A percentile compares a stretch with the other conserved stretches of the same genome.
These are phyloP conservation scores for Daedalea quercina DNA, from an alignment of 768 basidiomycete species.

Conservation along the genomic window DNA sequence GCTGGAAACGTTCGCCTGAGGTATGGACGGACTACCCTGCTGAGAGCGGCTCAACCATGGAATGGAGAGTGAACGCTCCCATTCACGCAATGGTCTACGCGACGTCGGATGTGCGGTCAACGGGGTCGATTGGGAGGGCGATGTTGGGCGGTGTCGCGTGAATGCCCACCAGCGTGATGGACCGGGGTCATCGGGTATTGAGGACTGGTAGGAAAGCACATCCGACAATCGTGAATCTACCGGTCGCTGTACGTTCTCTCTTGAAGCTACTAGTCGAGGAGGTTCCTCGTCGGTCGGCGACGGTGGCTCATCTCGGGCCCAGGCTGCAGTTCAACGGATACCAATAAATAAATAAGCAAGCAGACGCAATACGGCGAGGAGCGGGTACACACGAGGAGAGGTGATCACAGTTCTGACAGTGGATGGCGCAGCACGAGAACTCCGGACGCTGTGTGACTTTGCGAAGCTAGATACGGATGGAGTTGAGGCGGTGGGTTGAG, in stretches of 20 bases:
- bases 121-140: conserved; percentile 12
- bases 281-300: conserved; percentile 50
- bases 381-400: conserved; percentile 51
- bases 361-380: neutral
- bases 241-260: conserved; percentile 21
- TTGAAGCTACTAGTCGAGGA: conserved; percentile 29
- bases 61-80: conserved; percentile 33
- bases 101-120: conserved; percentile 4
- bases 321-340: conserved; percentile 49
- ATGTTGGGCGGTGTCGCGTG: conserved; percentile 44
- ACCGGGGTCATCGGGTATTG: conserved; percentile 21
- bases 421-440: conserved; percentile 26
- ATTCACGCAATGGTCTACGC: conserved; percentile 8
- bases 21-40: conserved; percentile 19
- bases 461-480: conserved; percentile 19
- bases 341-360: conserved; percentile 1
- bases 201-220: conserved; percentile 42
- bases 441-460: conserved; percentile 24
- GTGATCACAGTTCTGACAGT: conserved; percentile 54
- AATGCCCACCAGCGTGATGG: conserved; percentile 68
- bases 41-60: conserved; percentile 41
- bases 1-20: conserved; percentile 7
- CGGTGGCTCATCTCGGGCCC: conserved; percentile 80
- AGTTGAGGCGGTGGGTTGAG: conserved; percentile 10
- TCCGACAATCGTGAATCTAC: conserved; percentile 42